These are phyloP conservation scores for Bipolaris sorokiniana DNA, from an alignment of 2,329 filamentous ascomycete species.

Conservation along the genomic window DNA sequence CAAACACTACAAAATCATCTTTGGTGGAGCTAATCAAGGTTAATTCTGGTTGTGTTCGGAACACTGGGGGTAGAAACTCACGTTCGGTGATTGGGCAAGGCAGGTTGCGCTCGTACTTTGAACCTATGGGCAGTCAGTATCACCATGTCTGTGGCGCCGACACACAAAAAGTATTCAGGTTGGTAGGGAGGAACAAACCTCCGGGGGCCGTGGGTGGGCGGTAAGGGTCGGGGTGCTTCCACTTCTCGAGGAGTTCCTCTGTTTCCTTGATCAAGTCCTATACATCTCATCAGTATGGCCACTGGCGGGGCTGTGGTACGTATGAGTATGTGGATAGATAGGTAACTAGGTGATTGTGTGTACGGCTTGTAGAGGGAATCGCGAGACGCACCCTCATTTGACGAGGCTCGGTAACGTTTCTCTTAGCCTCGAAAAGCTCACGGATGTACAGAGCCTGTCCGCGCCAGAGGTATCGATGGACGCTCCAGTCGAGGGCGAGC, in stretches of 20 bases:
- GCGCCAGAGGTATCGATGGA: slow-evolving; percentile 91
- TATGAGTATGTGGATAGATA: neutral
- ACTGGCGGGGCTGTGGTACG: neutral
- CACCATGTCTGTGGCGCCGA: slow-evolving; percentile 27
- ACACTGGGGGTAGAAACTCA: slow-evolving; percentile 58
- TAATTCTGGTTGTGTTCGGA: slow-evolving; percentile 14
- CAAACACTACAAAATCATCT: slow-evolving; percentile 42
- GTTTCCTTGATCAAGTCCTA: slow-evolving; percentile 87
- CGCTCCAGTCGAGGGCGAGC: slow-evolving; percentile 92
- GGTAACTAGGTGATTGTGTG: neutral
- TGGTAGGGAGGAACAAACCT: slow-evolving; percentile 61
- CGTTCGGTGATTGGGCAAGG: slow-evolving; percentile 79
- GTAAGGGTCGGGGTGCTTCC: slow-evolving; percentile 98
- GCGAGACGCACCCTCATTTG: slow-evolving; percentile 74
- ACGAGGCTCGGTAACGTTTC: slow-evolving; percentile 79
- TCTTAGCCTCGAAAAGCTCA: slow-evolving; percentile 93
- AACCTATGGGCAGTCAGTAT: slow-evolving; percentile 64
- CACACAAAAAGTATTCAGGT: slow-evolving; percentile 29
- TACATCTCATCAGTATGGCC: slow-evolving; percentile 27
- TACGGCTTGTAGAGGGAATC: neutral
- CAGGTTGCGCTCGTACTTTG: slow-evolving; percentile 95
- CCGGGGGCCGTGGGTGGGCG: slow-evolving; percentile 87
- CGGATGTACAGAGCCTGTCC: slow-evolving; percentile 96
- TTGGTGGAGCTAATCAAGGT: slow-evolving; percentile 41
- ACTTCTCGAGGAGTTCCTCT: slow-evolving; percentile 84